phyloP scores from a whole-genome alignment of 495 filamentous ascomycete genomes.

The Neurospora sp. region DNA sequence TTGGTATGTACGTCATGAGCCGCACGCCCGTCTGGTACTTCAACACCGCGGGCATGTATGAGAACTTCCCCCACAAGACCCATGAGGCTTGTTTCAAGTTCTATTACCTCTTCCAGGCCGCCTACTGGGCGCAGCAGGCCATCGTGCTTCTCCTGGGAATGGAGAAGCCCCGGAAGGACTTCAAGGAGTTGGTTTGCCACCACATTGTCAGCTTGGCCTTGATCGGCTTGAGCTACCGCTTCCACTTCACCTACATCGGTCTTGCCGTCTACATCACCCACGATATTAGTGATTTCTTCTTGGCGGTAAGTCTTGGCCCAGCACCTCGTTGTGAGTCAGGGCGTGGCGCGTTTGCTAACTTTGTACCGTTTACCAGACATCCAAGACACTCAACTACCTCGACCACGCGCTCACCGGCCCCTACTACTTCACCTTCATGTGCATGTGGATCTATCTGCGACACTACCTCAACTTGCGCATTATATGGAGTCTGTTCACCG shows the following conservation, averaged over 20 bases:
- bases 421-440: conserved; percentile 78
- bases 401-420: conserved; percentile 65
- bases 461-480: conserved; percentile 88
- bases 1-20: conserved; percentile 87
- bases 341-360: conserved; percentile 5
- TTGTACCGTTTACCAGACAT: conserved; percentile 46
- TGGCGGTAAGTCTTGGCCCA: conserved; percentile 57
- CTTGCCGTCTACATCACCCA: conserved; percentile 94
- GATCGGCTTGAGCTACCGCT: conserved; percentile 84
- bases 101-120: conserved; percentile 91
- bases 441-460: conserved; percentile 82
- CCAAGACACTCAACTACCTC: conserved; percentile 89
- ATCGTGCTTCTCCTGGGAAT: conserved; percentile 81
- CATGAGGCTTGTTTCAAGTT: conserved; percentile 88
- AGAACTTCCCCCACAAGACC: conserved; percentile 76
- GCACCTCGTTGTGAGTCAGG: not conserved
- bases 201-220: conserved; percentile 88
- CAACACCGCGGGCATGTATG: conserved; percentile 84
- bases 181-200: conserved; percentile 87
- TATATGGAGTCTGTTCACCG: conserved; percentile 71
- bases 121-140: conserved; percentile 93
- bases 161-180: conserved; percentile 95
- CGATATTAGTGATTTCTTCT: conserved; percentile 93
- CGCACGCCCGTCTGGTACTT: conserved; percentile 95
- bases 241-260: conserved; percentile 98